Evolutionary conservation across 257 asterid genomes (phyloP), one percentile per base, ranked within the genome.

Genomic region (Penstemon barbatus): DNA sequence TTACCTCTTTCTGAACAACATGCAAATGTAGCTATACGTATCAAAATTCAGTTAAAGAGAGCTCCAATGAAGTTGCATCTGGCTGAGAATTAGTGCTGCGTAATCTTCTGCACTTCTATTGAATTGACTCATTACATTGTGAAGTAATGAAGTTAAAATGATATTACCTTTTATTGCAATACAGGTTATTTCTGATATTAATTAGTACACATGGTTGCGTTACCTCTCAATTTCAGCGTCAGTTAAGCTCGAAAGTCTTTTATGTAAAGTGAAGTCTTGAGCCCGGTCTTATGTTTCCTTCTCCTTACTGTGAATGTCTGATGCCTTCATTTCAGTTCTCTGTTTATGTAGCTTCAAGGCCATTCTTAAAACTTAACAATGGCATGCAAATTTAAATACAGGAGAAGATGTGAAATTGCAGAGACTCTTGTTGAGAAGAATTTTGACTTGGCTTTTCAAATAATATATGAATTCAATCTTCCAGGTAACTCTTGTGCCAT

Each of bases 341-440:
- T 42, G 49, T 8, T 69, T 55, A n/a, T 37, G 43, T 13, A 63
- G 58, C 70, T 25, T 66, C 43, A 61, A 53, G 39, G 68, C 57
- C 62, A 44, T 54, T 38, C 42, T 73, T 66, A 46, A 56, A 13
- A 65, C 48, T 55, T 72, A 60, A 60, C 38, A 9, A 49, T 45
- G 52, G 48, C 36, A 11, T 55, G 52, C 76, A 44, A 60, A 42
- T 63, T 52, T 56, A 66, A 71, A 74, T 82, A 77, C 88, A 89
- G 89, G 88, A 85, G 99, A 81, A 88, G 99, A 83, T 90, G 97
- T 81, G 86, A 84, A 86, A 84, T 93, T 74, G 99, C 97, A 45
- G 99, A 93, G 78, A 81, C 96, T 74, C 96, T 93, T 74, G 95
- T 85, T 70, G 97, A 90, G 83, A 90, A 86, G 71, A 88, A 83